A percentile compares a stretch with the other conserved stretches of the same genome.
Conservation (phyloP, 2,329 filamentous ascomycete genomes). For the Juglanconis oblonga region DNA sequence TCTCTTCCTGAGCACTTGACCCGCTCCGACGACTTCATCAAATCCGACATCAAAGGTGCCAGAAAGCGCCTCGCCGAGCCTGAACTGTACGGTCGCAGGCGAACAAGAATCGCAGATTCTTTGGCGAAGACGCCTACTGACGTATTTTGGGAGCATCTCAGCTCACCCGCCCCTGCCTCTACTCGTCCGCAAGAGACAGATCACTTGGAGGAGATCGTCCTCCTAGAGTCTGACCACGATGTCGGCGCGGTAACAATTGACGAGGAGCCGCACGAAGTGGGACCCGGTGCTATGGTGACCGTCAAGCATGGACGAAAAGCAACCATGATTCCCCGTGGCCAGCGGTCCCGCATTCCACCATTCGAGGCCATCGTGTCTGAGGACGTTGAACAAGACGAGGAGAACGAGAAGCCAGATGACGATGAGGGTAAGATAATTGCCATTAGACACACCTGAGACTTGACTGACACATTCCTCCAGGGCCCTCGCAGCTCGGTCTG, state of each 20-base stretch:
- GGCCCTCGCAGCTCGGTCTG: not conserved
- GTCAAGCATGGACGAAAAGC: not conserved
- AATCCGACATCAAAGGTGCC: not conserved
- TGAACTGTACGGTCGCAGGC: not conserved
- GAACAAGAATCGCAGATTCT: not conserved
- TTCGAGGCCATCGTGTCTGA: not conserved
- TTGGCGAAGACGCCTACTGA: conserved; percentile 6
- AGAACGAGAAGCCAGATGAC: not conserved
- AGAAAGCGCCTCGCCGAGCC: not conserved
- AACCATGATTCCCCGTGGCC: not conserved
- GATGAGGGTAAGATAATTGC: not conserved
- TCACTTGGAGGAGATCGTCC: not conserved
- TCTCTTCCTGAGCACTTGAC: not conserved
- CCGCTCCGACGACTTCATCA: not conserved
- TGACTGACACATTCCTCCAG: not conserved
- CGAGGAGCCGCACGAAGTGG: not conserved
- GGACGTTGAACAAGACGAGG: not conserved
- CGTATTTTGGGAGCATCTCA: conserved; percentile 9
- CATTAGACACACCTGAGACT: not conserved
- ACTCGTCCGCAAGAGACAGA: not conserved
- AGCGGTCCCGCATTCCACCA: not conserved
- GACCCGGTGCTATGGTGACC: not conserved
- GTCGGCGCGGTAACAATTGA: not conserved
- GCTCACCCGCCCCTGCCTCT: conserved; percentile 1
- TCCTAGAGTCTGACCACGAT: not conserved